Conservation (phyloP, 331 rosid genomes). For the Arachis monticola region DNA sequence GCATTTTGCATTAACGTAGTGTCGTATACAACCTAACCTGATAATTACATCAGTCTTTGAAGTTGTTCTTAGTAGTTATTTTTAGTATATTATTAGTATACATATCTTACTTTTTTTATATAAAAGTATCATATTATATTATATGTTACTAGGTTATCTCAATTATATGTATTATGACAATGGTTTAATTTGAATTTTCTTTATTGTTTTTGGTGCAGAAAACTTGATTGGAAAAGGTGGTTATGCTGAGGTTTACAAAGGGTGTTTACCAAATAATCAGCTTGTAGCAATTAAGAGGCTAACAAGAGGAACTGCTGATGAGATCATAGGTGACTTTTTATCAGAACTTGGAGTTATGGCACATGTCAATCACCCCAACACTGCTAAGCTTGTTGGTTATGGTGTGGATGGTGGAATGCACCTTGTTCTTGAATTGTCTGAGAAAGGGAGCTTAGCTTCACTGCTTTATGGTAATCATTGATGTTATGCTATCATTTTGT, state of each 20-base stretch:
- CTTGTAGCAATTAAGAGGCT: slow-evolving; percentile 80
- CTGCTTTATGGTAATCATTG: slow-evolving; percentile 64
- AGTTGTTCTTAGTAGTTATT: too few relatives aligned
- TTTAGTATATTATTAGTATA: too few relatives aligned
- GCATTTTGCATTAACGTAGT: too few relatives aligned
- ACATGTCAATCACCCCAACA: slow-evolving; percentile 84
- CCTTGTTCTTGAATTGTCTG: slow-evolving; percentile 81
- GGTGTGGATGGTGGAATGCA: slow-evolving; percentile 97
- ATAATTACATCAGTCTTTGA: too few relatives aligned
- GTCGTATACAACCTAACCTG: too few relatives aligned
- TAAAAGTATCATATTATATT: too few relatives aligned
- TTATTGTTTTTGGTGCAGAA: slow-evolving; percentile 57
- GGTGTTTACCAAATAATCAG: slow-evolving; percentile 69
- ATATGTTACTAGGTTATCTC: too few relatives aligned
- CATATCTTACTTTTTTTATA: too few relatives aligned
- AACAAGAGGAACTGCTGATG: slow-evolving; percentile 79
- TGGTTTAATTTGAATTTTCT: neutral
- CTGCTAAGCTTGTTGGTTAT: slow-evolving; percentile 87
- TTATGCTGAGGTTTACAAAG: slow-evolving; percentile 92
- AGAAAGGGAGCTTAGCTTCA: slow-evolving; percentile 92
- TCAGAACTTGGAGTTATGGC: slow-evolving; percentile 94
- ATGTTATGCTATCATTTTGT: neutral
- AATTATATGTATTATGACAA: too few relatives aligned
- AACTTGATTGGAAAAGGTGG: slow-evolving; percentile 97
- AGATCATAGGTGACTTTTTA: slow-evolving; percentile 74